phyloP scores from a whole-genome alignment of 2,329 filamentous ascomycete species.

The Beauveria varroae region DNA sequence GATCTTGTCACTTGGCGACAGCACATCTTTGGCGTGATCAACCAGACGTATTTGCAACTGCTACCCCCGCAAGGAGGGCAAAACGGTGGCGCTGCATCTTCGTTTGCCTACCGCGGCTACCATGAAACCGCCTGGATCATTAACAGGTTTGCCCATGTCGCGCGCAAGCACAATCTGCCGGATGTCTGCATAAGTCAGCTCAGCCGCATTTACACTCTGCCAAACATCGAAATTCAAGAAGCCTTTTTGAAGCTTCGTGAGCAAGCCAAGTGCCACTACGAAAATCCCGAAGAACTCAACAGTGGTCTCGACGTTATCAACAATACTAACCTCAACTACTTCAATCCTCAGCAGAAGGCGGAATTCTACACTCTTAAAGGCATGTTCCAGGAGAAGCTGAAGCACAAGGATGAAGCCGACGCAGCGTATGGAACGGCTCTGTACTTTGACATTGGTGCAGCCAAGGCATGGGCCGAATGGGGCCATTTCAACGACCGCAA shows the following conservation, averaged over 20 bases:
- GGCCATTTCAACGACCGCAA: conserved; percentile 95
- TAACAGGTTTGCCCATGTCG: conserved; percentile 96
- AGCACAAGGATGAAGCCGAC: conserved; percentile 84
- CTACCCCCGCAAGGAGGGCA: conserved; percentile 67
- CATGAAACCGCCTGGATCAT: conserved; percentile 99
- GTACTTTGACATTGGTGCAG: conserved; percentile 90
- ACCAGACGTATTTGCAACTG: conserved; percentile 81
- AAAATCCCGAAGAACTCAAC: conserved; percentile 85
- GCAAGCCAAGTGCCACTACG: conserved; percentile 97
- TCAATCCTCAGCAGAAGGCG: conserved; percentile 90
- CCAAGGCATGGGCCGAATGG: conserved; percentile 99
- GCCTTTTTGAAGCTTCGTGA: conserved; percentile 97
- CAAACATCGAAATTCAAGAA: conserved; percentile 99
- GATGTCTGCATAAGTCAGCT: conserved; percentile 97
- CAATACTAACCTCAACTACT: conserved; percentile 98
- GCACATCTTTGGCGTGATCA: conserved; percentile 97
- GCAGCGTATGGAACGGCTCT: conserved; percentile 90
- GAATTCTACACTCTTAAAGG: conserved; percentile 99
- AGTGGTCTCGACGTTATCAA: conserved; percentile 97
- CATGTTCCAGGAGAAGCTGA: conserved; percentile 95
- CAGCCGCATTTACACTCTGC: conserved; percentile 94
- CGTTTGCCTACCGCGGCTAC: conserved; percentile 89
- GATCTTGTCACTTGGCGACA: conserved; percentile 99
- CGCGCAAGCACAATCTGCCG: conserved; percentile 89
- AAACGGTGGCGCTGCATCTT: conserved; percentile 77